Base-by-base conservation (phyloP, 225 moss, liverwort and hornwort genomes). In the Physcomitrellopsis africana region DNA sequence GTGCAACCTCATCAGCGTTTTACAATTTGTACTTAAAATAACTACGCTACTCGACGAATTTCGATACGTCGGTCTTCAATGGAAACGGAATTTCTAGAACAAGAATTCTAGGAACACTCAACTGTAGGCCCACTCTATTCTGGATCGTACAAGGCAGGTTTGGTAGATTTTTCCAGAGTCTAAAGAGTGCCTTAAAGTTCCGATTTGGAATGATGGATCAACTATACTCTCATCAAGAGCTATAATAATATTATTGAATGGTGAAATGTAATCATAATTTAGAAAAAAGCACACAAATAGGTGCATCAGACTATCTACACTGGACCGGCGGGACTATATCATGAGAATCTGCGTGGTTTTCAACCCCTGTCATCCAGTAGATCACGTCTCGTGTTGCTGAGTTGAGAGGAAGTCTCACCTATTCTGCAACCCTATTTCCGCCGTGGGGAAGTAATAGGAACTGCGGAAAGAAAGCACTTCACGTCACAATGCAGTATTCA, bases 1-100 rank as follows among this genome's bases (percentile, higher is more conserved):
- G 45, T 20, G 23, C 37, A 73, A 58, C 42, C 46, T 45, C 44
- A 61, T n/a, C 2, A 51, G 3, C 51, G 14, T 10, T 48, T 54
- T 47, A 55, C 72, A 42, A 42, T 55, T n/a, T 43, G 27, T 55
- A 19, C 66, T 63, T 58, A 57, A 22, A 14, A 41, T 47, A 65
- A 48, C 23, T 71, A 67, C 22, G 46, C 49, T 49, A 49, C 3
- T 45, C 60, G 54, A 49, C 52, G 56, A 69, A 41, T 18, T 60
- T 67, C 27, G 49, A 23, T 32, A 44, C 26, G 13, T 46, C 74
- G 37, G 60, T 65, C 19, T 70, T 47, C 17, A 65, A 53, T 23
- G 16, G 23, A 14, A 11, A 19, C 41, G 4, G 10, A 53, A 41
- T 3, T 14, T 19, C 10, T 44, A 16, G 16, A 16, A 23, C 16